Conservation (phyloP, 148 eudicot genomes). For the Arbutus unedo region DNA sequence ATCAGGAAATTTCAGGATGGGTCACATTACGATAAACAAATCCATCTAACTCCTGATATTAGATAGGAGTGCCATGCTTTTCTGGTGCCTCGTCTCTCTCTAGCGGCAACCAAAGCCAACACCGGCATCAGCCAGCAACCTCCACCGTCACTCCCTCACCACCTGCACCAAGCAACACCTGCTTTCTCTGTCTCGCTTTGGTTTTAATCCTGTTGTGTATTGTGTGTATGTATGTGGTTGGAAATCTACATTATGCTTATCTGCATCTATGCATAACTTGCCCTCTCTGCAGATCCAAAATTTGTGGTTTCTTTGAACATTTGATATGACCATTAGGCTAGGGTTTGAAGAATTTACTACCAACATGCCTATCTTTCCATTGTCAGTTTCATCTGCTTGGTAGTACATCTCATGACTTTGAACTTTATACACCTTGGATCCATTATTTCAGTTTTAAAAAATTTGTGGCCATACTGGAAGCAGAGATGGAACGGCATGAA, state of each 20-base stretch:
- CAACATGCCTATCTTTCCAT: background rate
- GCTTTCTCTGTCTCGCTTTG: background rate
- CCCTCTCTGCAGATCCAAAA: background rate
- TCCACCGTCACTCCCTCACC: background rate
- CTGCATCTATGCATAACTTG: background rate
- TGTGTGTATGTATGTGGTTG: background rate
- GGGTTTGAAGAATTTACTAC: background rate
- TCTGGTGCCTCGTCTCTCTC: background rate
- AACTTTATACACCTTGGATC: background rate
- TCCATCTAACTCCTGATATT: background rate
- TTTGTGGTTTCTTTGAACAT: background rate
- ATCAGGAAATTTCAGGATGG: background rate
- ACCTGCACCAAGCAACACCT: background rate
- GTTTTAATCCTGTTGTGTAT: background rate
- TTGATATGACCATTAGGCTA: background rate
- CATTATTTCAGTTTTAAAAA: slow-evolving; percentile 67
- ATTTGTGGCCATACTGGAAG: slow-evolving; percentile 61
- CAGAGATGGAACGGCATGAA: slow-evolving; percentile 45
- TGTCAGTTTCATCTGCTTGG: slow-evolving; percentile 1
- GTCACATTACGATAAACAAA: background rate
- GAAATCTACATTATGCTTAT: background rate
- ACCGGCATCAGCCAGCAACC: background rate
- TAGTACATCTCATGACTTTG: background rate
- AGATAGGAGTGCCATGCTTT: background rate
- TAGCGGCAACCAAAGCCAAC: background rate